Evolutionary conservation across 257 asterid species (phyloP).

Genomic region (Solanum pinnatisectum): DNA sequence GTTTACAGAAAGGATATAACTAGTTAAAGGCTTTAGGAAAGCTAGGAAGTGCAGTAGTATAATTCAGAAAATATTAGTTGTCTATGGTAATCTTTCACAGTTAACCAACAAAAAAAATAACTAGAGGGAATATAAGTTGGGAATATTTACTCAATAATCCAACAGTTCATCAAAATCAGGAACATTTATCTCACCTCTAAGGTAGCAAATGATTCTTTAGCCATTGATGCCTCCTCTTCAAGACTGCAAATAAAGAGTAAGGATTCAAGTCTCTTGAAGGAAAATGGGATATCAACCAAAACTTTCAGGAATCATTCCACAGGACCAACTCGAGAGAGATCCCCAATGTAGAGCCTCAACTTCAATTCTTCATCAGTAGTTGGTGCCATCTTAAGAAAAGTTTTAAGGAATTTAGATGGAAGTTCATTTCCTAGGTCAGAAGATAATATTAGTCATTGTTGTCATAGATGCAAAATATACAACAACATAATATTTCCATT

Average conservation of each 20-base stretch:
- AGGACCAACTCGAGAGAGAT: constrained; percentile 64
- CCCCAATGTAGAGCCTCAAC: constrained; percentile 65
- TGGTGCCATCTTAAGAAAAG: constrained; percentile 76
- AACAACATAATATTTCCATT: not conserved
- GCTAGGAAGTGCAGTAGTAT: too few relatives aligned
- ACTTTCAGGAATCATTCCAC: constrained; percentile 84
- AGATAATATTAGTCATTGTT: not conserved
- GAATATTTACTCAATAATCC: not conserved
- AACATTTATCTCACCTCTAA: constrained; percentile 54
- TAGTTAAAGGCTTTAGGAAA: too few relatives aligned
- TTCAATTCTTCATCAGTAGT: constrained; percentile 78
- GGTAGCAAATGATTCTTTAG: constrained; percentile 50
- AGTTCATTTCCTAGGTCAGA: constrained; percentile 75
- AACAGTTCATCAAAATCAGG: not conserved
- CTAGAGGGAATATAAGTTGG: not conserved
- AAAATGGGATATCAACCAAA: constrained; percentile 70
- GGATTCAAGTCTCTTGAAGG: constrained; percentile 67
- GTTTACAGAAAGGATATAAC: too few relatives aligned
- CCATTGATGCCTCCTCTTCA: constrained; percentile 45
- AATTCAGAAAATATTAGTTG: too few relatives aligned
- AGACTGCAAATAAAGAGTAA: constrained; percentile 67
- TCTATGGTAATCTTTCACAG: too few relatives aligned
- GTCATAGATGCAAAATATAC: not conserved
- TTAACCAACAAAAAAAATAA: not conserved
- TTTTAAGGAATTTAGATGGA: constrained; percentile 67